Evolutionary conservation across 2,329 filamentous ascomycete genomes (phyloP), one percentile per base, ranked within the genome.

Genomic region (Aureobasidium sp.): DNA sequence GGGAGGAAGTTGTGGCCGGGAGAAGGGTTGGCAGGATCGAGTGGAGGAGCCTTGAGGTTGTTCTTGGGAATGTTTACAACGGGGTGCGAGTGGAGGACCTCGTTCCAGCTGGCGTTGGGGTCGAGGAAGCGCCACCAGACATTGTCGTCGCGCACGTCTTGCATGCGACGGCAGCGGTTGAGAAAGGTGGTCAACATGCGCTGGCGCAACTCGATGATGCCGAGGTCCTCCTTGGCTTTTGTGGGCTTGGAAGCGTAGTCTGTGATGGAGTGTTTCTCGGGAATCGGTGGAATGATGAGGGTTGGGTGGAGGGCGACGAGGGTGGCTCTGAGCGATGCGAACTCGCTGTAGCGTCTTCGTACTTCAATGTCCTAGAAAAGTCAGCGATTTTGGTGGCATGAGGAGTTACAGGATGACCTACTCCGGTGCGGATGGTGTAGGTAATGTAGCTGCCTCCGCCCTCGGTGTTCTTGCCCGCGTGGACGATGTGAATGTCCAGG

Each of bases 61-160:
- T 92, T 92, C 76, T 97, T 97, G 2, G 95, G 94, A 62, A 99
- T 89, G 22, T 90, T 95, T 5, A 91, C 84, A 39, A 96, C 87
- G 1, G 94, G 94, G 68, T 94, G 89, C 4, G 93, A 93, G 74
- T 95, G 87, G 7, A 99, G 78, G n/a, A 99, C 92, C 76, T 99
- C 94, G 72, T 84, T 95, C 92, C 94, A 99, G 84, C 94, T 97
- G 27, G 93, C 92, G 73, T 99, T 97, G 12, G 95, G 94, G 73
- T 99, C 94, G 37, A 99, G 81, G 72, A 99, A 99, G 67, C 91
- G 88, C 92, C 93, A 97, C 86, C 92, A 96, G 29, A 99, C 92
- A 2, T 93, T 93, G 71, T 99, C 94, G 64, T 91, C 89, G 59
- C 91, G 84, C 31, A 99, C 87, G 63, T 93, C 87, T 69, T 93